Conservation (phyloP, 176 grass and related monocot genomes). For the Chrysopogon serrulatus region DNA sequence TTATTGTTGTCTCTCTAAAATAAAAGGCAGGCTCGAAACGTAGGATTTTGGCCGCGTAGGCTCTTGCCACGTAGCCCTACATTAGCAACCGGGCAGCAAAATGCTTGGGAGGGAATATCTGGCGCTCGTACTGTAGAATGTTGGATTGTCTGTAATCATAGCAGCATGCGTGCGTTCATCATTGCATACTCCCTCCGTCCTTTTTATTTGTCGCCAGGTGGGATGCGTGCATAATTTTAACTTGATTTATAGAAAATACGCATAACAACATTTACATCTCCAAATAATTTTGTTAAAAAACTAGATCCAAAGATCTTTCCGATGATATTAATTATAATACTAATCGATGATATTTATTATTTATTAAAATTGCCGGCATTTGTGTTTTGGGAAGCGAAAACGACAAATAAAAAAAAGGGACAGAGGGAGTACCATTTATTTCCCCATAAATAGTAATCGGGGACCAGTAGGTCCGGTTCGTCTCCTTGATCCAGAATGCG, state of each 20-base stretch:
- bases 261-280: too few species aligned
- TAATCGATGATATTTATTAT: too few species aligned
- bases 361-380: too few species aligned
- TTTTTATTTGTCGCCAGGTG: too few species aligned
- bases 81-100: background rate
- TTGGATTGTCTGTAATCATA: background rate
- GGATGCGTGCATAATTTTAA: too few species aligned
- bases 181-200: too few species aligned
- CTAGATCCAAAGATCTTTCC: too few species aligned
- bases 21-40: background rate
- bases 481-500: background rate
- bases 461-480: background rate
- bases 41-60: background rate
- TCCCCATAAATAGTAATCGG: background rate
- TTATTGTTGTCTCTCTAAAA: constrained; percentile 12
- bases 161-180: background rate
- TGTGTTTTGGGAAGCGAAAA: too few species aligned
- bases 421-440: background rate
- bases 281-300: too few species aligned
- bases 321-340: too few species aligned
- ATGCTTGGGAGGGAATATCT: constrained; percentile 14
- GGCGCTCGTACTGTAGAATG: background rate
- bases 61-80: background rate
- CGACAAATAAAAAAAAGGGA: too few species aligned
- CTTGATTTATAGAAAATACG: too few species aligned